Conservation (phyloP, 805 yeast genomes). For the Lachancea nothofagi region DNA sequence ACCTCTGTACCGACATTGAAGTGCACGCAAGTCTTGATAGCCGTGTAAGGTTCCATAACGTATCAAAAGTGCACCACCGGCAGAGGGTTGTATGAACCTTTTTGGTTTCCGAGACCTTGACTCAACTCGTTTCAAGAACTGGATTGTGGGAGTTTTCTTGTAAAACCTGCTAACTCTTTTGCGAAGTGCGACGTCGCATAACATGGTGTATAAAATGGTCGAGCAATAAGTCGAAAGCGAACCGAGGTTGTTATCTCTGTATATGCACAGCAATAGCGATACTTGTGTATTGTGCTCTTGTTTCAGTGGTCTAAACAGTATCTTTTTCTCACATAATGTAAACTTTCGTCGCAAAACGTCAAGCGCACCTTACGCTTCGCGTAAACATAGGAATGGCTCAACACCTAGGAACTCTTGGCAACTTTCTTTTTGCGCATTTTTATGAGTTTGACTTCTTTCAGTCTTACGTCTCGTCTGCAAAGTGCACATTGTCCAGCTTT, state of each 20-base stretch:
- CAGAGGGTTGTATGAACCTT: constrained; percentile 2
- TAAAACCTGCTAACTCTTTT: not conserved
- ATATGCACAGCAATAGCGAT: not conserved
- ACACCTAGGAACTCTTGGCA: not conserved
- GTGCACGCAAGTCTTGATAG: constrained; percentile 17
- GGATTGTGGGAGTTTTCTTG: constrained; percentile 7
- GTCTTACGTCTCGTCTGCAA: constrained; percentile 36
- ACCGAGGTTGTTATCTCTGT: not conserved
- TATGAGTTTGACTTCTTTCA: constrained; percentile 29
- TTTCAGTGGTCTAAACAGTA: no score
- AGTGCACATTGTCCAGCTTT: constrained; percentile 39
- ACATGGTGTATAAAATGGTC: not conserved
- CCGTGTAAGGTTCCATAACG: constrained; percentile 22
- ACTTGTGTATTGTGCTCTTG: no score
- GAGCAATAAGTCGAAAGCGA: not conserved
- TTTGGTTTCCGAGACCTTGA: constrained; percentile 5
- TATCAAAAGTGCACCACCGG: constrained; percentile 6
- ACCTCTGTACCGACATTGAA: constrained; percentile 19
- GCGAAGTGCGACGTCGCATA: not conserved
- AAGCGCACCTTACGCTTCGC: not conserved
- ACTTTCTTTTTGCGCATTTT: constrained; percentile 32
- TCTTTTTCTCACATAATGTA: no score
- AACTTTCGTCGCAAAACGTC: constrained; percentile 8
- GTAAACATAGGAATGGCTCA: not conserved
- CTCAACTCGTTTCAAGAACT: constrained; percentile 6